A percentile compares a stretch with the other conserved stretches of the same genome.
Evolutionary conservation across 441 rosid species (phyloP).

Genomic region (Populus hybrid): DNA sequence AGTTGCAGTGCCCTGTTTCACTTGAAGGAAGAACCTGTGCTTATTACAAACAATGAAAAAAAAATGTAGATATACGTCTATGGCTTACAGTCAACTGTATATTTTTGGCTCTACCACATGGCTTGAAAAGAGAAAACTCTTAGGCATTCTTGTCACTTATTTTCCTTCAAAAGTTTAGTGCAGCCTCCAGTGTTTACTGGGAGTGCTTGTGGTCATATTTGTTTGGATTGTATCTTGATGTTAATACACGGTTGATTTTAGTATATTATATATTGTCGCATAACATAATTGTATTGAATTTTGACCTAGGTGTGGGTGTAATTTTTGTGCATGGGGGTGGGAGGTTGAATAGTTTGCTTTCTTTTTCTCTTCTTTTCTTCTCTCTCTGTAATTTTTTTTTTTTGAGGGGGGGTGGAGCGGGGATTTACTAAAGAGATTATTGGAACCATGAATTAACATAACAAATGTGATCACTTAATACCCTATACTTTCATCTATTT

Average conservation of each 20-base stretch:
- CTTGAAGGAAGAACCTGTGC: not conserved
- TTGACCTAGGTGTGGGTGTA: not conserved
- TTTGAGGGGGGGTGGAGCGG: too few relatives aligned
- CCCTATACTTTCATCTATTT: not conserved
- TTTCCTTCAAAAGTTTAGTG: not conserved
- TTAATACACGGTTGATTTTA: too few relatives aligned
- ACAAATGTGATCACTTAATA: not conserved
- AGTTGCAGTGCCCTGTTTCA: not conserved
- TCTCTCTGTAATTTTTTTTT: too few relatives aligned
- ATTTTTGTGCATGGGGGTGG: too few relatives aligned
- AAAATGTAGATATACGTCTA: not conserved
- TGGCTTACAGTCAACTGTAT: not conserved
- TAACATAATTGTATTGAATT: too few relatives aligned
- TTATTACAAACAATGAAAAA: not conserved
- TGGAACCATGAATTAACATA: not conserved
- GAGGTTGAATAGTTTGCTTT: not conserved
- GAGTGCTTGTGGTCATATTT: too few relatives aligned
- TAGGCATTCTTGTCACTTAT: not conserved
- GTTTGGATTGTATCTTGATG: too few relatives aligned
- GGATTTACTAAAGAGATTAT: not conserved
- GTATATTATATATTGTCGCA: too few relatives aligned
- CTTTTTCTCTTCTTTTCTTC: too few relatives aligned
- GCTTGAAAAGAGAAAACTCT: not conserved
- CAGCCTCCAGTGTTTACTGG: too few relatives aligned
- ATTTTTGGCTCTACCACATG: not conserved